Conservation (phyloP, 2,329 filamentous ascomycete species). For the Teratosphaeria pseudoeucalypti region DNA sequence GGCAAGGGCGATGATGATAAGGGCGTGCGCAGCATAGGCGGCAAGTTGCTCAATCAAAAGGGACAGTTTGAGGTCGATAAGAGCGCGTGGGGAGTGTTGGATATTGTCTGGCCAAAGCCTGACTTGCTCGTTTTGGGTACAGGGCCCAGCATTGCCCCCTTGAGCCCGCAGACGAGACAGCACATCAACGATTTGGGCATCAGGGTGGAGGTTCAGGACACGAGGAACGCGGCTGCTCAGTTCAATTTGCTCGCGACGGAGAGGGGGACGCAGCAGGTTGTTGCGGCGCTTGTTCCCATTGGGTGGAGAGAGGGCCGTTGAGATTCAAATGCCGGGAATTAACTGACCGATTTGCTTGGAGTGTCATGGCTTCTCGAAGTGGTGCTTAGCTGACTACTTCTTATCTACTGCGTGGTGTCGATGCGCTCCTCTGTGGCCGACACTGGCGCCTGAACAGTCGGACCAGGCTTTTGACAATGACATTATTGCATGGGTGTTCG, state of each 20-base stretch:
- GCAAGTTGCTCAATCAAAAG: constrained; percentile 57
- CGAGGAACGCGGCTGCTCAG: constrained; percentile 83
- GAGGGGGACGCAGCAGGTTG: constrained; percentile 72
- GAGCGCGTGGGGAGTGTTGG: constrained; percentile 64
- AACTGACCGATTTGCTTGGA: background rate
- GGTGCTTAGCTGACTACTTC: background rate
- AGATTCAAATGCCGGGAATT: background rate
- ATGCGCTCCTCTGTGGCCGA: background rate
- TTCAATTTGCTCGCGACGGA: constrained; percentile 96
- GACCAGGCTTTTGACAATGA: too few relatives aligned
- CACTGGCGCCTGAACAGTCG: too few relatives aligned
- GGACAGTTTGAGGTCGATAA: constrained; percentile 70
- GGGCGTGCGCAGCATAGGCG: constrained; percentile 25
- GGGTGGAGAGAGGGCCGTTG: constrained; percentile 58
- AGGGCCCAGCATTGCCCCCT: constrained; percentile 61
- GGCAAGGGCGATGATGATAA: constrained; percentile 23
- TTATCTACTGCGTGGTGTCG: background rate
- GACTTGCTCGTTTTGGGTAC: constrained; percentile 86
- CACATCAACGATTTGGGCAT: constrained; percentile 71
- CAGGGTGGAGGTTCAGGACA: constrained; percentile 80
- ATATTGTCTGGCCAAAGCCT: constrained; percentile 80
- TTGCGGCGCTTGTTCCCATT: constrained; percentile 76
- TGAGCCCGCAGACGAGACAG: constrained; percentile 63
- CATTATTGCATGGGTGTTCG: too few relatives aligned
- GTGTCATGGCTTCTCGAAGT: background rate